Conservation (phyloP, 2,329 filamentous ascomycete genomes). For the Diaporthe amygdali region DNA sequence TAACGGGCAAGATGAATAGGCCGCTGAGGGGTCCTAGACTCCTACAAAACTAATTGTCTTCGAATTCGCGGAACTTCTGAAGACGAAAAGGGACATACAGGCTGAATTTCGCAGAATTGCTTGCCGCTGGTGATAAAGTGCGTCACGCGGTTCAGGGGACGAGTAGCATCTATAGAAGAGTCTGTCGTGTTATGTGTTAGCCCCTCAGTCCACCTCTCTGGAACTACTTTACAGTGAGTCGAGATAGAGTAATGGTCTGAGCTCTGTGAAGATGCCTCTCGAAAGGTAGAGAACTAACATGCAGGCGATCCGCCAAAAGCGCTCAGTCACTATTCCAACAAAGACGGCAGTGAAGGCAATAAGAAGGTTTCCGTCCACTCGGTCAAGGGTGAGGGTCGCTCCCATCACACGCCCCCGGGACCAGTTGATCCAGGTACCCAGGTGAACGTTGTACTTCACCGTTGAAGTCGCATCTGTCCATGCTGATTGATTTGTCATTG, state of each 20-base stretch:
- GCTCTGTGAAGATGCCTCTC: neutral
- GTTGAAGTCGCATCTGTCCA: neutral
- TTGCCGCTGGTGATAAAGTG: conserved; percentile 35
- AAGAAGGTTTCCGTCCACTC: conserved; percentile 35
- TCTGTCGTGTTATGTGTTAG: conserved; percentile 9
- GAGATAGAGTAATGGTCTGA: neutral
- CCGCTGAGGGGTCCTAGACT: no score
- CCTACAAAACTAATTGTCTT: no score
- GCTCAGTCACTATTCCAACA: conserved; percentile 30
- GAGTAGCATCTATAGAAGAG: conserved; percentile 29
- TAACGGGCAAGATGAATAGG: no score
- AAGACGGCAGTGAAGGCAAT: conserved; percentile 42
- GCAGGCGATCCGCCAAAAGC: conserved; percentile 31
- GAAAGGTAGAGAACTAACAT: neutral
- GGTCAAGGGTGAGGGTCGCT: conserved; percentile 37
- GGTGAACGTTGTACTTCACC: neutral
- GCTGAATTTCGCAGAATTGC: conserved; percentile 11
- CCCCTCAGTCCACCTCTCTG: neutral
- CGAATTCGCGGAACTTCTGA: neutral
- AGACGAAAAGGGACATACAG: neutral
- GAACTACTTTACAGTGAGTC: neutral
- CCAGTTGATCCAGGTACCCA: conserved; percentile 37
- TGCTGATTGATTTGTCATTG: neutral
- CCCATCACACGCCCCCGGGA: conserved; percentile 36
- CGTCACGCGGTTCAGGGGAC: conserved; percentile 27